Conservation (phyloP, 768 basidiomycete genomes). For the Leccinum ochraceum region DNA sequence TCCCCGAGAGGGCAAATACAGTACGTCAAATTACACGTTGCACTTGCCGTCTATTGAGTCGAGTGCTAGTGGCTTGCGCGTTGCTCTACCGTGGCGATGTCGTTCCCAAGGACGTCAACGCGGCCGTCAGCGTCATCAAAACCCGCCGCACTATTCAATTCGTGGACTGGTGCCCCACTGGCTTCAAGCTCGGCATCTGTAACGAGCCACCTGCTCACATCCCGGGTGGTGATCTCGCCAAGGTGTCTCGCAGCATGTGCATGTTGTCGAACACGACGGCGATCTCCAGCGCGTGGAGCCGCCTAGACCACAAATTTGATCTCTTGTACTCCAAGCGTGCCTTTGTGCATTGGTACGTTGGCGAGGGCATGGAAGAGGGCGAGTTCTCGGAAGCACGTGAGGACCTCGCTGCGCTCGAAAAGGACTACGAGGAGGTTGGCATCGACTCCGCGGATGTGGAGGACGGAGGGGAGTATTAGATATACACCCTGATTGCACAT, state of each 20-base stretch:
- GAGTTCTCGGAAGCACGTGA: slow-evolving; percentile 99
- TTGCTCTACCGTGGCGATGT: slow-evolving; percentile 76
- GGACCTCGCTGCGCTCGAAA: slow-evolving; percentile 99
- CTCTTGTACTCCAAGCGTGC: slow-evolving; percentile 70
- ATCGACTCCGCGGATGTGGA: slow-evolving; percentile 52
- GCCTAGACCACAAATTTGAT: slow-evolving; percentile 78
- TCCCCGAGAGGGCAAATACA: slow-evolving; percentile 79
- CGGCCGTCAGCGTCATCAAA: slow-evolving; percentile 72
- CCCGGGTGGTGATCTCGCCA: slow-evolving; percentile 75
- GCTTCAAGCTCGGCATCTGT: slow-evolving; percentile 79
- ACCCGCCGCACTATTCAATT: slow-evolving; percentile 80
- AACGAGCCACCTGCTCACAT: slow-evolving; percentile 77
- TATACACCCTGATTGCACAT: slow-evolving; percentile 6
- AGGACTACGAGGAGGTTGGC: slow-evolving; percentile 90
- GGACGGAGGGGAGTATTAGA: slow-evolving; percentile 51
- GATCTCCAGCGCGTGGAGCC: slow-evolving; percentile 74
- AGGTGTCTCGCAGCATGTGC: slow-evolving; percentile 73
- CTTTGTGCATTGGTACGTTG: slow-evolving; percentile 65
- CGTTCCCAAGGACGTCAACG: slow-evolving; percentile 77
- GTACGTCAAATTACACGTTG: slow-evolving; percentile 31
- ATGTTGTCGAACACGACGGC: slow-evolving; percentile 78
- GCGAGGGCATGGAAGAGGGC: slow-evolving; percentile 86
- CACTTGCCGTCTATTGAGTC: slow-evolving; percentile 1
- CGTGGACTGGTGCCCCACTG: slow-evolving; percentile 79
- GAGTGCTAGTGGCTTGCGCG: slow-evolving; percentile 59